Evolutionary conservation across 495 filamentous ascomycete species (phyloP).

Genomic region (Penicillium waksmanii): DNA sequence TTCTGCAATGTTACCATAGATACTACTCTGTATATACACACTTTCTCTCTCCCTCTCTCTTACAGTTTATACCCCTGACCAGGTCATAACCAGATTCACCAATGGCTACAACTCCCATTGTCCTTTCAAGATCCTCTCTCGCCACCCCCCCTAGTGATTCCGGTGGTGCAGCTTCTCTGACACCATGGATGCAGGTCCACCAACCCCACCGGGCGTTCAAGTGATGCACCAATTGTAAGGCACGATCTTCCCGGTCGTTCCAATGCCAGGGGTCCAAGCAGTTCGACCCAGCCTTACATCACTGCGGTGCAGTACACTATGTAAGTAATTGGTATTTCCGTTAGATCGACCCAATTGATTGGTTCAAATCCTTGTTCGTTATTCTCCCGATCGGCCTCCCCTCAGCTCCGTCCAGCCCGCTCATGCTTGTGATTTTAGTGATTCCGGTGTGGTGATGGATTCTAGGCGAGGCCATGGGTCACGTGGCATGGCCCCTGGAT

Average conservation of each 20-base stretch:
- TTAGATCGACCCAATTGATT: neutral
- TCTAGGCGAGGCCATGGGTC: too few relatives aligned
- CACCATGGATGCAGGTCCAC: slow-evolving; percentile 27
- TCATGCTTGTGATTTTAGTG: too few relatives aligned
- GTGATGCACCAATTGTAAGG: slow-evolving; percentile 17
- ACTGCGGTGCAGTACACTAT: neutral
- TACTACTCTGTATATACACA: too few relatives aligned
- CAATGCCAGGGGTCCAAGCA: slow-evolving; percentile 14
- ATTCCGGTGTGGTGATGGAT: too few relatives aligned
- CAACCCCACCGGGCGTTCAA: slow-evolving; percentile 13
- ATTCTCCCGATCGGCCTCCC: neutral
- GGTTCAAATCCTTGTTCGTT: neutral
- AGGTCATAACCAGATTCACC: too few relatives aligned
- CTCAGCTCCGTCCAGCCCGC: too few relatives aligned
- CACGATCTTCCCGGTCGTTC: slow-evolving; percentile 1
- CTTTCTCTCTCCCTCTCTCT: too few relatives aligned
- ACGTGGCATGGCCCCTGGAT: too few relatives aligned
- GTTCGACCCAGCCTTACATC: neutral
- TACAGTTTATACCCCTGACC: too few relatives aligned
- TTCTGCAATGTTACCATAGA: too few relatives aligned
- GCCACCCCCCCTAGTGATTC: neutral
- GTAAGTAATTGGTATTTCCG: neutral
- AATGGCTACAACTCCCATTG: too few relatives aligned
- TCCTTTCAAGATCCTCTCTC: neutral
- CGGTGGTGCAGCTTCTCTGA: neutral